Evolutionary conservation across 1,284 basidiomycete genomes (phyloP).

Genomic region (Ustilago shanxiensis): DNA sequence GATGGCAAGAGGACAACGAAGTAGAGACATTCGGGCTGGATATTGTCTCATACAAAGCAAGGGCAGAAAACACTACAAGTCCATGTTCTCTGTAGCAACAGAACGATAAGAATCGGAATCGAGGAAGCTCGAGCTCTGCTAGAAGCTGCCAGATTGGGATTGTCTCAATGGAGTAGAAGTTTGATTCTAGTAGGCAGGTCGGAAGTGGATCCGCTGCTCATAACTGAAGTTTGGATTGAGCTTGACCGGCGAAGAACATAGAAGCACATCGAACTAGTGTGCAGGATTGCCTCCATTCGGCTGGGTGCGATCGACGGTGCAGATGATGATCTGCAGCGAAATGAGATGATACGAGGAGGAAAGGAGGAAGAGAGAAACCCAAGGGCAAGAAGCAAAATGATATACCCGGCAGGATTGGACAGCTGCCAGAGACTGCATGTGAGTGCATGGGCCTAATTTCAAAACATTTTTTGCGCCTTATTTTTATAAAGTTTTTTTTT

Average conservation of each 20-base stretch:
- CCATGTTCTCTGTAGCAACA: not conserved
- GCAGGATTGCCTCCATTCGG: not conserved
- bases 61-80: not conserved
- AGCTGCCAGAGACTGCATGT: conserved; percentile 24
- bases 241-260: conserved; percentile 1
- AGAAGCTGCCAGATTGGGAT: not conserved
- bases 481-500: not conserved
- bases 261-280: not conserved
- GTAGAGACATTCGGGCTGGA: not conserved
- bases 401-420: conserved; percentile 41
- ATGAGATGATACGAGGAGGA: not conserved
- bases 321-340: not conserved
- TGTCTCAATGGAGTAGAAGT: conserved; percentile 18
- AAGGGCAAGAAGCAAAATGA: conserved; percentile 16
- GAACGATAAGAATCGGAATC: not conserved
- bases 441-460: not conserved
- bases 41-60: not conserved
- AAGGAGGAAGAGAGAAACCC: not conserved
- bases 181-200: not conserved
- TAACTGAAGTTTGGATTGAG: not conserved
- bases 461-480: not conserved
- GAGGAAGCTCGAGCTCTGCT: too few species aligned
- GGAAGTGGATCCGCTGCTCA: conserved; percentile 4
- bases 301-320: not conserved
- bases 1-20: not conserved